A percentile compares a stretch with the other conserved stretches of the same genome.
These are phyloP conservation scores for Gentiana macrophylla DNA, from an alignment of 257 asterid genomes.

Conservation along the genomic window DNA sequence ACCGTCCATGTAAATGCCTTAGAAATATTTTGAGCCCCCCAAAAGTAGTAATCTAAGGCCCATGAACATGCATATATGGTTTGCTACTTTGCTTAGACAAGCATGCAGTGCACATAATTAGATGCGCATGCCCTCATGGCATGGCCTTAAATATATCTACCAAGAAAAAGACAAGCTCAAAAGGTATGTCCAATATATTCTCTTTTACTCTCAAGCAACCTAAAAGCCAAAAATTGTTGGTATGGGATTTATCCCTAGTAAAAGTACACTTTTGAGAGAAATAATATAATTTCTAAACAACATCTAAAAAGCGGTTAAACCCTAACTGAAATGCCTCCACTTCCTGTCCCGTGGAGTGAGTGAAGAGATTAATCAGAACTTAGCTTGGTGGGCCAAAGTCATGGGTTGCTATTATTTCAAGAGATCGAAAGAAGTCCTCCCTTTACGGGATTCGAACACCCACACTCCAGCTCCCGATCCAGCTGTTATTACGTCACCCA, in stretches of 20 bases:
- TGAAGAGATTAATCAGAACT: too few species aligned
- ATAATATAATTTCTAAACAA: too few species aligned
- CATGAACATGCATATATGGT: constrained; percentile 26
- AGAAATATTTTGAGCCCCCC: neutral
- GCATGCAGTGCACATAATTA: constrained; percentile 26
- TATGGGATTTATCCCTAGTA: neutral
- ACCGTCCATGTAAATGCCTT: too few species aligned
- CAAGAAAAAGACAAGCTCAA: constrained; percentile 18
- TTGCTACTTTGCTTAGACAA: neutral
- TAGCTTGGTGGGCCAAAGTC: too few species aligned
- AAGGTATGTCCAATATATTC: constrained; percentile 9
- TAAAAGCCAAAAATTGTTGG: constrained; percentile 10
- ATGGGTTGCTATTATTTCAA: too few species aligned
- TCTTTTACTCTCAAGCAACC: neutral
- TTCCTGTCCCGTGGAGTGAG: too few species aligned
- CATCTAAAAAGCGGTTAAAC: too few species aligned
- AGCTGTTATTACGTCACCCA: too few species aligned
- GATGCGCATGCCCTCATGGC: constrained; percentile 38
- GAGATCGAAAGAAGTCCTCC: too few species aligned
- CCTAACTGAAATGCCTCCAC: too few species aligned
- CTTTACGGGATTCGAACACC: too few species aligned
- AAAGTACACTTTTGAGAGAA: neutral
- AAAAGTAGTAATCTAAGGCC: constrained; percentile 10
- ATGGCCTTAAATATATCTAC: constrained; percentile 2
- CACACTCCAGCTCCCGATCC: too few species aligned